Evolutionary conservation across 805 yeast genomes (phyloP).

Genomic region (Spencermartinsiella europaea): DNA sequence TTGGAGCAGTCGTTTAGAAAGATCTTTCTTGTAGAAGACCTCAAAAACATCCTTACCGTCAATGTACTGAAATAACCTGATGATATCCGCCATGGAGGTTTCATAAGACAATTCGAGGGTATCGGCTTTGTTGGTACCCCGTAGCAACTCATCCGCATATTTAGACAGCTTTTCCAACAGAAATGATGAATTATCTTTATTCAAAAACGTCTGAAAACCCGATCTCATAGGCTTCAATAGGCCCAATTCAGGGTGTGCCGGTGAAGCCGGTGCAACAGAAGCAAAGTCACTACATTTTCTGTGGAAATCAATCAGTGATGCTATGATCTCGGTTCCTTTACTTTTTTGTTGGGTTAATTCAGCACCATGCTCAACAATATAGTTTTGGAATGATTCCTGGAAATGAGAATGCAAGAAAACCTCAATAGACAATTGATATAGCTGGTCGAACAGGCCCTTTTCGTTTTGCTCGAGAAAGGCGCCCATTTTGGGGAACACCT

Average conservation of each 20-base stretch:
- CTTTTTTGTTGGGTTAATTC: neutral
- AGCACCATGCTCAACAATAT: constrained; percentile 2
- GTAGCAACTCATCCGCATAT: constrained; percentile 26
- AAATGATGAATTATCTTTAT: neutral
- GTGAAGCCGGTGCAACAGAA: neutral
- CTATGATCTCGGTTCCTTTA: neutral
- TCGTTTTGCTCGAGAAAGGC: neutral
- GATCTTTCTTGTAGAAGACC: constrained; percentile 77
- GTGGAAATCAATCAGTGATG: neutral
- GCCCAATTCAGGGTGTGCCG: neutral
- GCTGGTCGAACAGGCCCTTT: neutral
- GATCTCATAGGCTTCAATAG: neutral
- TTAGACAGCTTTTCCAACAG: constrained; percentile 21
- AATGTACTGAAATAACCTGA: constrained; percentile 75
- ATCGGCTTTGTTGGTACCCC: constrained; percentile 22
- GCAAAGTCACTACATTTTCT: neutral
- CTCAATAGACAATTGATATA: neutral
- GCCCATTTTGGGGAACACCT: neutral
- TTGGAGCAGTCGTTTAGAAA: constrained; percentile 83
- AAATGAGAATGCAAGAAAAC: neutral
- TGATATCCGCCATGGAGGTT: constrained; percentile 32
- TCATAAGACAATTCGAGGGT: constrained; percentile 4
- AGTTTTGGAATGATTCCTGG: neutral
- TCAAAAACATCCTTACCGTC: constrained; percentile 94
- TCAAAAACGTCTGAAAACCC: neutral